A percentile compares a stretch with the other conserved stretches of the same genome.
Conservation (phyloP, 1,139 yeast genomes). For the Fermentozyma sake region DNA sequence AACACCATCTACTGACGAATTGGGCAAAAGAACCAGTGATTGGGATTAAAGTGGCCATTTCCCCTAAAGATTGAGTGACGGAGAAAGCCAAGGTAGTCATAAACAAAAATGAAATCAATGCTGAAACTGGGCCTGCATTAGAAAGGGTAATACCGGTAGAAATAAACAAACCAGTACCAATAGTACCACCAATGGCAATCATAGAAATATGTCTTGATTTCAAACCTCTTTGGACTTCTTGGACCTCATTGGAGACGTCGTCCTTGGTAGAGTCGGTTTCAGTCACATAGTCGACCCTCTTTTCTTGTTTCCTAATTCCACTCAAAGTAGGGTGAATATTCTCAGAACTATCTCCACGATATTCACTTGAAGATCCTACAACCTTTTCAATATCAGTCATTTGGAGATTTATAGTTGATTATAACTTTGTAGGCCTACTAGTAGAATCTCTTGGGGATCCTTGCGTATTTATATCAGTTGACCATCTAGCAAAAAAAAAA, state of each 20-base stretch:
- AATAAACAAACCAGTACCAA: conserved; percentile 63
- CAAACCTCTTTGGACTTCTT: conserved; percentile 37
- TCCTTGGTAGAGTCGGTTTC: conserved; percentile 10
- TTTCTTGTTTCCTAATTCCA: conserved; percentile 7
- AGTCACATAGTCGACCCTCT: conserved; percentile 10
- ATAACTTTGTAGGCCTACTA: too few species aligned
- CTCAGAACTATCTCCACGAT: too few species aligned
- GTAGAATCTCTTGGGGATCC: too few species aligned
- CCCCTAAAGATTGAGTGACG: conserved; percentile 69
- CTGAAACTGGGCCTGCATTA: conserved; percentile 69
- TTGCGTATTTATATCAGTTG: too few species aligned
- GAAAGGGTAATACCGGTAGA: conserved; percentile 52
- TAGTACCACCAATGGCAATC: conserved; percentile 45
- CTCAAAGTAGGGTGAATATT: conserved; percentile 1
- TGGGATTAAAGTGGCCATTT: conserved; percentile 72
- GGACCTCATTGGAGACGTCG: conserved; percentile 8
- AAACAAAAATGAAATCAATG: conserved; percentile 60
- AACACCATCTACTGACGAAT: conserved; percentile 55
- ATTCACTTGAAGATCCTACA: conserved; percentile 1
- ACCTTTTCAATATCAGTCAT: conserved; percentile 1
- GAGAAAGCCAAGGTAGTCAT: conserved; percentile 62
- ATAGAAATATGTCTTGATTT: conserved; percentile 37
- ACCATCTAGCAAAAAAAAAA: too few species aligned
- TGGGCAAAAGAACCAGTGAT: conserved; percentile 61
- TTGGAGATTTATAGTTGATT: background rate